Evolutionary conservation across 768 basidiomycete species (phyloP), one percentile per base, ranked within the genome.

Genomic region (Auricularia sp.): DNA sequence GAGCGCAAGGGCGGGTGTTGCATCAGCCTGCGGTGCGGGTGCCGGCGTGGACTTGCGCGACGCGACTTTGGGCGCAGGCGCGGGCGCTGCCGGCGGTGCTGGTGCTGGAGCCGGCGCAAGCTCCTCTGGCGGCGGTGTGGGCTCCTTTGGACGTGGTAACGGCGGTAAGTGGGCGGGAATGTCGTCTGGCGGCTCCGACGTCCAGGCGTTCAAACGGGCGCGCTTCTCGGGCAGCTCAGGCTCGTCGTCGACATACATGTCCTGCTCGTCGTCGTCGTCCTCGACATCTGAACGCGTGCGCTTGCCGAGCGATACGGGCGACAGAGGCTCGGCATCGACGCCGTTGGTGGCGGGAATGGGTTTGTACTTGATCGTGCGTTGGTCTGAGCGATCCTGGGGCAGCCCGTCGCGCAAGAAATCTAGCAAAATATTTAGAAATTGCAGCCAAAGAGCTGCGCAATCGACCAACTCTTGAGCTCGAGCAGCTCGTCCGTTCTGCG

Each of bases 401-500:
- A 86, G 75, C 12, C 86, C 87, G 59, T 85, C 80, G 29, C 71
- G 74, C 16, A 90, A 79, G 72, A 84, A 83, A 10, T 84, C 90
- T 70, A n/a, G n/a, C 39, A 42, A 11, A 35, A 47, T 2, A 56
- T 11, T 67, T 60, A 51, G 56, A 53, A 66, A 60, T 69, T 66
- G 29, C 29, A 74, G 67, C 70, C 64, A 71, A 64, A 74, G n/a
- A 53, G 47, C 14, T 39, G 34, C 11, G 61, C 66, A 65, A 42
- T 42, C 51, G 69, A 80, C 81, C 75, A 76, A 86, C 88, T 83
- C 79, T 80, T 85, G 73, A 89, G 81, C 72, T 90, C 90, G 62
- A 80, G 77, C 71, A 92, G 74, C 71, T 91, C 90, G 72, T 91
- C 89, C 11, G 84, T 78, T 69, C 89, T 78, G 69, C 86, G 79